Evolutionary conservation across 139 green algal genomes (phyloP).

Genomic region (Coelastrella sp.): DNA sequence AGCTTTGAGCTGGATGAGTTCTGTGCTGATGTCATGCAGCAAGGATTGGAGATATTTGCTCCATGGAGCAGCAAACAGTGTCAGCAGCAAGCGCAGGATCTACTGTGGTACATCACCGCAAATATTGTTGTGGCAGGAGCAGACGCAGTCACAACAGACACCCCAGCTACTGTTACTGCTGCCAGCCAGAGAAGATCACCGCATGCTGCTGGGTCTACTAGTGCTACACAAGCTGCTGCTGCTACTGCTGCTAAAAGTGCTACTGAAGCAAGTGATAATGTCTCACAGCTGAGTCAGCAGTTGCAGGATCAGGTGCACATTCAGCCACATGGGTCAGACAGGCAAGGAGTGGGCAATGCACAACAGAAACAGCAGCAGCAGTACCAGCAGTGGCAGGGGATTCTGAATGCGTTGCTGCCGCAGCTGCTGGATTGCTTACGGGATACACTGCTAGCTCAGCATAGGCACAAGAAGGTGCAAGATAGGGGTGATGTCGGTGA

Average conservation of each 20-base stretch:
- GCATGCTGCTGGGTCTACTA: too few relatives aligned
- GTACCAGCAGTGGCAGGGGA: background rate
- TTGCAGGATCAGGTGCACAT: too few relatives aligned
- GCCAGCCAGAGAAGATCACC: too few relatives aligned
- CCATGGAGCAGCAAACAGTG: conserved; percentile 6
- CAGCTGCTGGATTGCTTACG: background rate
- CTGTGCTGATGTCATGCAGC: background rate
- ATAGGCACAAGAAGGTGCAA: conserved; percentile 12
- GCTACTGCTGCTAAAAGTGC: background rate
- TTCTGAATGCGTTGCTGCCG: background rate
- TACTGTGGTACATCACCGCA: background rate
- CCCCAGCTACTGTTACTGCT: too few relatives aligned
- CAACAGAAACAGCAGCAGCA: background rate
- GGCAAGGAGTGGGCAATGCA: too few relatives aligned
- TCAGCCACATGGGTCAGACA: too few relatives aligned
- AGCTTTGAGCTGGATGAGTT: background rate
- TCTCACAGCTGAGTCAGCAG: background rate
- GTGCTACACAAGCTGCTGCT: too few relatives aligned
- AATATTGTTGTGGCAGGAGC: background rate
- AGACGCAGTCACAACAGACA: background rate
- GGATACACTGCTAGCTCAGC: conserved; percentile 32
- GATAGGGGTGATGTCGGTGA: conserved; percentile 20
- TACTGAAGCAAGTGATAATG: background rate
- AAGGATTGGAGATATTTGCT: background rate
- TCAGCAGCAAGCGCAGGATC: background rate